Evolutionary conservation across 768 basidiomycete genomes (phyloP), one percentile per base, ranked within the genome.

Genomic region (Trametes cubensis): DNA sequence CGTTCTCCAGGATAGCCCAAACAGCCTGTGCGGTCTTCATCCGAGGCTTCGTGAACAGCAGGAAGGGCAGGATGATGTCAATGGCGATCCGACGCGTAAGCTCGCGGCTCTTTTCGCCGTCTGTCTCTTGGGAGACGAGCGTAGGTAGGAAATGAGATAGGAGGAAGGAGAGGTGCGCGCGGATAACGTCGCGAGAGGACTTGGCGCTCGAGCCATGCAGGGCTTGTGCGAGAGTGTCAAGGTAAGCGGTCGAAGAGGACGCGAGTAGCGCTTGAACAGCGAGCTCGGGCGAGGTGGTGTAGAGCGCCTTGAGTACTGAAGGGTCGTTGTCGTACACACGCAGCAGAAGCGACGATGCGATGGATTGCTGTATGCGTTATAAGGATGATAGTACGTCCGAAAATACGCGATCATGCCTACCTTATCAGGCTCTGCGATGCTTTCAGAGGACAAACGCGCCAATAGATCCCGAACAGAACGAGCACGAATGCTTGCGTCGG

Each of bases 41-140:
- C 53, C 87, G 81, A 3, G 88, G 74, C 69, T 89, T 92, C 7
- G 90, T 88, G 66, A 84, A 88, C 17, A 95, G 72, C 46, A 95
- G 75, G 69, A 85, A 84, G 0, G 93, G 89, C 70, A 93, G 90
- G 56, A 95, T 73, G 0, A 87, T 70, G 34, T 77, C 74, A 63
- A 83, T 76, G 62, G 85, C 83, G 25, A 81, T 71, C 28, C 75
- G 71, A 25, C 63, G 70, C 59, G 0, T 66, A 63, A 1, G 67
- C 60, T 1, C 66, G 23, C 63, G 63, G n/a, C 10, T 26, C 4
- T 34, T 30, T 13, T 64, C 48, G n/a, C 42, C 46, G 21, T 64
- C 58, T 3, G 55, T 30, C 4, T 67, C 60, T 10, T 60, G 56
- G 15, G 47, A 44, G 18, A 54, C 20, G 0, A 69, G 55, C 20